These are phyloP conservation scores for Phytophthora agathidicida DNA, from an alignment of 352 stramenopile genomes.

Conservation along the genomic window DNA sequence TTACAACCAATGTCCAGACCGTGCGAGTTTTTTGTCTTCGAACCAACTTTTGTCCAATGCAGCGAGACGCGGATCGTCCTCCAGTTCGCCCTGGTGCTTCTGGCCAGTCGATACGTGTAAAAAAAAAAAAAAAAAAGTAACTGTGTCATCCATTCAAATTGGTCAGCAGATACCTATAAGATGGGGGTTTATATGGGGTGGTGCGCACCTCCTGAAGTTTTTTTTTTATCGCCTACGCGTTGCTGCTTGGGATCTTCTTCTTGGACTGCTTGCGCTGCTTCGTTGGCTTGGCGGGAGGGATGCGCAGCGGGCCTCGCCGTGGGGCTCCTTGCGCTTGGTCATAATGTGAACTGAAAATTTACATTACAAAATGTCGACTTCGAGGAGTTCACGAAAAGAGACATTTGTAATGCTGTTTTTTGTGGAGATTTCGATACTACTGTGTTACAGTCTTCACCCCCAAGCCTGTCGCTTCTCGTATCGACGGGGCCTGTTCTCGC, in stretches of 20 bases:
- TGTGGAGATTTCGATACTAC: too few relatives aligned
- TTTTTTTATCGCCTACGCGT: slow-evolving; percentile 67
- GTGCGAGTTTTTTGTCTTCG: slow-evolving; percentile 53
- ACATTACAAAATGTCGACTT: too few relatives aligned
- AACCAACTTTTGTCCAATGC: slow-evolving; percentile 77
- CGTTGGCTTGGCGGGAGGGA: slow-evolving; percentile 1
- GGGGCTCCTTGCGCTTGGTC: slow-evolving; percentile 17
- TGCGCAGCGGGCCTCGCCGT: neutral
- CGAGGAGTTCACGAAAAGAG: too few relatives aligned
- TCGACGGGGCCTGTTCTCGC: too few relatives aligned
- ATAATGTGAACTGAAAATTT: too few relatives aligned
- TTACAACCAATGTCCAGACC: slow-evolving; percentile 86
- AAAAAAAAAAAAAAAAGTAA: too few relatives aligned
- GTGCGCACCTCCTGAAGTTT: slow-evolving; percentile 77
- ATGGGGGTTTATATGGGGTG: neutral
- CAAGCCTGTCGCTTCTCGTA: too few relatives aligned
- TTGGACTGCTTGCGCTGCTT: slow-evolving; percentile 23
- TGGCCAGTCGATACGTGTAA: slow-evolving; percentile 79
- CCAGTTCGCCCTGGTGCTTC: slow-evolving; percentile 49
- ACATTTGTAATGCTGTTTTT: too few relatives aligned
- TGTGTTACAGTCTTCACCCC: too few relatives aligned
- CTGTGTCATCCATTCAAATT: slow-evolving; percentile 25
- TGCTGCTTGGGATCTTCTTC: slow-evolving; percentile 50
- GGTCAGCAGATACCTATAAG: neutral
- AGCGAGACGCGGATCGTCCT: slow-evolving; percentile 64